phyloP scores from a whole-genome alignment of 345 rosid genomes.

The Syzygium aqueum region DNA sequence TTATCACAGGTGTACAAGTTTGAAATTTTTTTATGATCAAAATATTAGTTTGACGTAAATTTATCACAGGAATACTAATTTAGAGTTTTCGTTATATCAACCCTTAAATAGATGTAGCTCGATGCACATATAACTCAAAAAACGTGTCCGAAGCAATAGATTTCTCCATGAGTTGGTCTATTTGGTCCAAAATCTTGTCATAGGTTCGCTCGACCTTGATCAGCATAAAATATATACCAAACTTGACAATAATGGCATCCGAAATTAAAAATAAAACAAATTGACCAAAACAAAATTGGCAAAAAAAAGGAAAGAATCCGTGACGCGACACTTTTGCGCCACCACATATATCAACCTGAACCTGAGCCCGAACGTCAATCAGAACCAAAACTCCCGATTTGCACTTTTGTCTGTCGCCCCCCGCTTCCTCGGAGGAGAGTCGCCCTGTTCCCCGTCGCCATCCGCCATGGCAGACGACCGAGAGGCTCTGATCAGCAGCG shows the following conservation, averaged over 20 bases:
- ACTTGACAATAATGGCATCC: not conserved
- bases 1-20: no score
- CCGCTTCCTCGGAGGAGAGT: not conserved
- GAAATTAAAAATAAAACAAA: not conserved
- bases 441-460: not conserved
- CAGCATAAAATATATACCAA: not conserved
- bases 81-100: no score
- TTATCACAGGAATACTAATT: no score
- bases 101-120: not conserved
- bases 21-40: no score
- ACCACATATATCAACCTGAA: not conserved
- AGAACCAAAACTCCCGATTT: not conserved
- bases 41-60: no score
- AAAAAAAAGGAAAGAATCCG: no score
- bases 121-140: not conserved
- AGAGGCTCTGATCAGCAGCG: conserved; percentile 17
- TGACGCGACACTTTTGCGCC: not conserved
- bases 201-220: not conserved
- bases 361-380: no score
- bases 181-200: not conserved
- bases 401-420: not conserved
- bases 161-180: not conserved
- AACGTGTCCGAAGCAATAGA: fast-evolving
- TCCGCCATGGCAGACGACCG: conserved; percentile 28
- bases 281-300: no score